Conservation (phyloP, 2,329 filamentous ascomycete genomes). For the Hypoxylon sp. region DNA sequence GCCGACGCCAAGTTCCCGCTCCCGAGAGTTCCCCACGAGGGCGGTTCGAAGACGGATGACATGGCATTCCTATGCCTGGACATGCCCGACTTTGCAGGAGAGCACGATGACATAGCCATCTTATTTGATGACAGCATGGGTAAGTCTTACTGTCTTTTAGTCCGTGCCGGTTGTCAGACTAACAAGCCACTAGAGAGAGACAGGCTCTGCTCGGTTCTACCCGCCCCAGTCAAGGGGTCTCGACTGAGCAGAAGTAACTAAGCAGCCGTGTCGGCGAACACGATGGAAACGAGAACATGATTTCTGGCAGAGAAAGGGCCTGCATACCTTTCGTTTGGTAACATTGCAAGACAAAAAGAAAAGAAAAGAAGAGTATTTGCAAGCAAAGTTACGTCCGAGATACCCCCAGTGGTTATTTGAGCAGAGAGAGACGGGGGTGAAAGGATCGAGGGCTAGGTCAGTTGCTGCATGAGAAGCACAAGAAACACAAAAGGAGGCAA, state of each 20-base stretch:
- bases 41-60: constrained; percentile 61
- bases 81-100: constrained; percentile 85
- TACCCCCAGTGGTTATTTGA: constrained; percentile 32
- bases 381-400: constrained; percentile 31
- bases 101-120: constrained; percentile 91
- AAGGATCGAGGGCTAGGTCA: neutral
- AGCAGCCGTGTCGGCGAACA: constrained; percentile 21
- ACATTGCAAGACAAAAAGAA: too few species aligned
- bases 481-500: neutral
- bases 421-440: constrained; percentile 15
- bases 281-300: constrained; percentile 38
- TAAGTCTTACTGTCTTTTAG: constrained; percentile 54
- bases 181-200: constrained; percentile 58
- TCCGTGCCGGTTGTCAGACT: constrained; percentile 30
- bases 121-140: constrained; percentile 81
- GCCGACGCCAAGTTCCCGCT: constrained; percentile 92
- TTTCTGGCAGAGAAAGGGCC: constrained; percentile 18
- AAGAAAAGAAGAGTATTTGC: neutral
- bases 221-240: constrained; percentile 64
- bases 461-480: constrained; percentile 19
- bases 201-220: constrained; percentile 58
- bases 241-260: constrained; percentile 46
- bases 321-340: constrained; percentile 31
- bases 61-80: constrained; percentile 84
- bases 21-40: constrained; percentile 66